Base-by-base conservation (phyloP, 2,329 filamentous ascomycete genomes). In the Xylaria polymorpha region DNA sequence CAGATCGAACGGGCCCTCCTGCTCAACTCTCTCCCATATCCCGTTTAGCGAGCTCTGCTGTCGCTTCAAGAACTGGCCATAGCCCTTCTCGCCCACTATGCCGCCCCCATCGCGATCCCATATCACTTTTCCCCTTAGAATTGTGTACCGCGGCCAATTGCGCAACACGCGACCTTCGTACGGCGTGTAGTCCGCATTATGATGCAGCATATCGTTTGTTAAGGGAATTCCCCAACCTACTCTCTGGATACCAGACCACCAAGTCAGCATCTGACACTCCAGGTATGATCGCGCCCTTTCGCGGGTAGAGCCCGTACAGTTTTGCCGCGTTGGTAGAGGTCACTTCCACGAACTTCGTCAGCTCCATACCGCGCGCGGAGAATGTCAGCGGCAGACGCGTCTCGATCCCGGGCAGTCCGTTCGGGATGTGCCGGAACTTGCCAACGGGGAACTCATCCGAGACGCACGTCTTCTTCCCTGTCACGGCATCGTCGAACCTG, bases 121-220 rank as follows among this genome's bases (percentile, higher is more conserved):
- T 1, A 89, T 85, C 0, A 90, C 82, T 69, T 85, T 78, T 0
- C 88, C 88, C 64, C 88, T 78, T 50, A 91, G 71, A 8, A 91
- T 80, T 0, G 87, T 90, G 74, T 86, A 90, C 22, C 88, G 81
- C 12, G 88, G 88, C 88, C 88, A 90, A 66, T 90, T 87, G 35
- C 81, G 82, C 48, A 91, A 74, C n/a, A 74, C 79, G 58, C 81
- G 82, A 0, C 88, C 87, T 75, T 90, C 88, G 72, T 86, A 90
- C 0, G 88, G 88, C 9, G 88, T 89, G 73, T 90, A 89, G 73
- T 91, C 88, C 2, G 88, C 84, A 68, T 87, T 83, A 74, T 90
- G 88, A 76, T 91, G 88, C 70, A 90, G 76, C 78, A 85, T 84
- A 8, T 80, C 79, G 72, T 90, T 88, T 48, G 78, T 85, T 65